These are phyloP conservation scores for Suhomyces terraborum DNA, from an alignment of 1,139 yeast species.

Conservation along the genomic window DNA sequence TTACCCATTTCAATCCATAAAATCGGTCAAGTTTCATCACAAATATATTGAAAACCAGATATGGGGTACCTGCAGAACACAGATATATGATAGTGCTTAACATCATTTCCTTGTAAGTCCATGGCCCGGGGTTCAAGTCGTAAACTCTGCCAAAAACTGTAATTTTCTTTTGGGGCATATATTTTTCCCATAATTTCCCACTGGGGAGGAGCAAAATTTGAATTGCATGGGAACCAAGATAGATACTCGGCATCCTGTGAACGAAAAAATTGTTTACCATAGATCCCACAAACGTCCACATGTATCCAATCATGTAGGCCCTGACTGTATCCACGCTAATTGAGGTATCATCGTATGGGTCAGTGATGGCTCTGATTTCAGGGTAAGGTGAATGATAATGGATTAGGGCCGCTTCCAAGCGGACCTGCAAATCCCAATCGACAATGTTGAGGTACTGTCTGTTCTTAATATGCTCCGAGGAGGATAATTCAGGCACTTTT, in stretches of 20 bases:
- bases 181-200: slow-evolving; percentile 45
- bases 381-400: slow-evolving; percentile 51
- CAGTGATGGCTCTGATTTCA: slow-evolving; percentile 48
- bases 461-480: slow-evolving; percentile 21
- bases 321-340: slow-evolving; percentile 45
- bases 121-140: slow-evolving; percentile 47
- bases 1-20: slow-evolving; percentile 49
- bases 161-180: slow-evolving; percentile 32
- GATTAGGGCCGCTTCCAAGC: slow-evolving; percentile 45
- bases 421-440: slow-evolving; percentile 41
- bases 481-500: slow-evolving; percentile 6
- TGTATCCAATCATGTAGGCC: slow-evolving; percentile 41
- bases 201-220: slow-evolving; percentile 45
- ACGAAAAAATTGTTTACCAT: slow-evolving; percentile 47
- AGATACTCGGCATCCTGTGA: slow-evolving; percentile 45
- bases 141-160: slow-evolving; percentile 23
- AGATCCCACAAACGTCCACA: slow-evolving; percentile 48
- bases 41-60: slow-evolving; percentile 46
- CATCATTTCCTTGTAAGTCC: slow-evolving; percentile 37
- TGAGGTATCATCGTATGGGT: slow-evolving; percentile 44
- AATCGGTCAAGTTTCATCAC: slow-evolving; percentile 49
- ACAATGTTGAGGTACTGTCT: slow-evolving; percentile 32
- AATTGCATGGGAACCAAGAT: slow-evolving; percentile 43
- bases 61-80: slow-evolving; percentile 49
- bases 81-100: slow-evolving; percentile 44